Percentiles rank a stretch among this genome's conserved stretches.
Evolutionary conservation across 768 basidiomycete genomes (phyloP).

Genomic region (Galerina marginata): DNA sequence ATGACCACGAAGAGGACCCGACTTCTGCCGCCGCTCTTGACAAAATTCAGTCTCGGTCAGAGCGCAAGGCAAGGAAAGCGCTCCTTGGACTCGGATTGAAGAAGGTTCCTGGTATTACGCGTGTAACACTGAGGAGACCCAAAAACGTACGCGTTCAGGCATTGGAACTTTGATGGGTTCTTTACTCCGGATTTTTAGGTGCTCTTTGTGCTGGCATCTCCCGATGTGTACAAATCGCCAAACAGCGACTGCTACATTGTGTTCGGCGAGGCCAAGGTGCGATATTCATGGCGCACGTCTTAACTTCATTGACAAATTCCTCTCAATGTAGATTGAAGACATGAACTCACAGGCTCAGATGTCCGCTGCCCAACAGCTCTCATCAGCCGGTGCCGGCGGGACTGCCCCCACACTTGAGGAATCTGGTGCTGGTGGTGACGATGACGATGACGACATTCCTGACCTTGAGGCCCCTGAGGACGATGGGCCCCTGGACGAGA

Average conservation of each 20-base stretch:
- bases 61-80: slow-evolving; percentile 95
- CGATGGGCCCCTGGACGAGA: slow-evolving; percentile 83
- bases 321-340: slow-evolving; percentile 67
- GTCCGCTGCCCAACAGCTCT: slow-evolving; percentile 80
- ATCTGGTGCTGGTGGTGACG: slow-evolving; percentile 59
- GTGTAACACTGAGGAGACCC: slow-evolving; percentile 92
- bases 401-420: slow-evolving; percentile 54
- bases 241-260: slow-evolving; percentile 99
- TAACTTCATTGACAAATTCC: background rate
- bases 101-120: slow-evolving; percentile 89
- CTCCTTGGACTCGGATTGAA: slow-evolving; percentile 91
- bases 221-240: slow-evolving; percentile 97
- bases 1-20: slow-evolving; percentile 77
- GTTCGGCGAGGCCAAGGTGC: slow-evolving; percentile 95
- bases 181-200: slow-evolving; percentile 49
- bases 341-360: slow-evolving; percentile 83
- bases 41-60: slow-evolving; percentile 93
- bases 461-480: slow-evolving; percentile 85
- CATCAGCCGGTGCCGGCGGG: slow-evolving; percentile 51
- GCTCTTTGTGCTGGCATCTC: slow-evolving; percentile 89
- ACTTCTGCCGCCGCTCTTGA: slow-evolving; percentile 85
- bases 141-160: slow-evolving; percentile 75
- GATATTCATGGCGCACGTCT: background rate
- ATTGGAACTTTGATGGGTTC: slow-evolving; percentile 6
- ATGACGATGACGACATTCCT: slow-evolving; percentile 83